These are phyloP conservation scores for Xylaria sp. DNA, from an alignment of 2,329 filamentous ascomycete species.

Conservation along the genomic window DNA sequence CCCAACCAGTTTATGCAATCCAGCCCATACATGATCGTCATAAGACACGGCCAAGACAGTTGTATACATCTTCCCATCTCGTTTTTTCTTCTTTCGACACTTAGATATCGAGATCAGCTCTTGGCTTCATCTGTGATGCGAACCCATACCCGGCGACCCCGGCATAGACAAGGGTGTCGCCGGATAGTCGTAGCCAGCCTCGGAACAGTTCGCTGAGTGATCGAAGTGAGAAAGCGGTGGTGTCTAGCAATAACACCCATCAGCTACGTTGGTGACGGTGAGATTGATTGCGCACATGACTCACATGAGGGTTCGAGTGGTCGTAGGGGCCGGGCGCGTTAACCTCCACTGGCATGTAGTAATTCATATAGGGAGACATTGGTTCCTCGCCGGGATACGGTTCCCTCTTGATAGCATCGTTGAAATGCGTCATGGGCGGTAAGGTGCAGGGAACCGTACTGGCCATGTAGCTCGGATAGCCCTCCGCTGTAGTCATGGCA, in stretches of 20 bases:
- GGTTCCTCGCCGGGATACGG: constrained; percentile 65
- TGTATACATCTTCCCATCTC: constrained; percentile 16
- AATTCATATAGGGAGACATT: constrained; percentile 74
- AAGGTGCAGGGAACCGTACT: constrained; percentile 68
- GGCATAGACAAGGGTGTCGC: constrained; percentile 80
- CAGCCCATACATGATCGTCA: constrained; percentile 30
- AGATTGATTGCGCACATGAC: constrained; percentile 61
- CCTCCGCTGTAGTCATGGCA: constrained; percentile 60
- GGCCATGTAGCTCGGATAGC: constrained; percentile 67
- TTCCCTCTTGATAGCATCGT: constrained; percentile 74
- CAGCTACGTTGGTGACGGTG: constrained; percentile 59
- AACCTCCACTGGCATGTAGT: constrained; percentile 74
- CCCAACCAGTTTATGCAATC: constrained; percentile 37
- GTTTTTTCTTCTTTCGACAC: neutral
- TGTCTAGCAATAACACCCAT: constrained; percentile 67
- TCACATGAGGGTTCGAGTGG: constrained; percentile 79
- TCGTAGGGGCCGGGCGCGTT: constrained; percentile 70
- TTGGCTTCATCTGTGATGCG: constrained; percentile 37
- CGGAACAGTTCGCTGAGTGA: constrained; percentile 71
- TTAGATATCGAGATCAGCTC: neutral
- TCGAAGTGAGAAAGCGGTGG: constrained; percentile 81
- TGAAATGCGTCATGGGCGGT: constrained; percentile 72
- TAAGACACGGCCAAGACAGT: constrained; percentile 13
- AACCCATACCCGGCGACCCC: constrained; percentile 65
- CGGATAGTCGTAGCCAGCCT: constrained; percentile 71